Conservation (phyloP, 768 basidiomycete species). For the Mycena maculata region DNA sequence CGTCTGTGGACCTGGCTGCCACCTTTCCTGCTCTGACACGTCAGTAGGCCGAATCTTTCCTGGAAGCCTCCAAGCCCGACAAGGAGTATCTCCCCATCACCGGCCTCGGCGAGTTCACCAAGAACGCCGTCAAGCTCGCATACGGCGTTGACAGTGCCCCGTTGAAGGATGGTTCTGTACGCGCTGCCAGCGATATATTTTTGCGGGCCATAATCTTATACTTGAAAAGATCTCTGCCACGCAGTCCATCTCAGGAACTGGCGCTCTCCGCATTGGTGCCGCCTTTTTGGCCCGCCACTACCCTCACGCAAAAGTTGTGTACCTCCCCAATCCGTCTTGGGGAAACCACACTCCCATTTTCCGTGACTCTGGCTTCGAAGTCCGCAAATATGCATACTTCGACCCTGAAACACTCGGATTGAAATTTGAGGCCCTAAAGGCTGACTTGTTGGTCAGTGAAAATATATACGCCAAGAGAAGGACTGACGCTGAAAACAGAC, state of each 20-base stretch:
- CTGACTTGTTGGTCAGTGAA: conserved; percentile 79
- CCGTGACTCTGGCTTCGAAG: conserved; percentile 94
- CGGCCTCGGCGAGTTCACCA: conserved; percentile 87
- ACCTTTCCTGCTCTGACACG: conserved; percentile 2
- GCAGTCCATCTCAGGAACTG: conserved; percentile 97
- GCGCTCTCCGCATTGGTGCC: conserved; percentile 95
- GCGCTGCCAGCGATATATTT: conserved; percentile 50
- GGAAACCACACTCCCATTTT: conserved; percentile 96
- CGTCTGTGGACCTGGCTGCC: conserved; percentile 10
- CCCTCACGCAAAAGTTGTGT: conserved; percentile 87
- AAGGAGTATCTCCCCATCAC: conserved; percentile 98
- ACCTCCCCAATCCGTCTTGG: conserved; percentile 95
- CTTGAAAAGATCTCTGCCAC: conserved; percentile 77
- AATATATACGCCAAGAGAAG: not conserved
- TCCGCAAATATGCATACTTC: conserved; percentile 93
- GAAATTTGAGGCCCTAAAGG: conserved; percentile 91
- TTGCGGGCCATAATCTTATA: conserved; percentile 27
- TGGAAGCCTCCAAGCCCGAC: conserved; percentile 76
- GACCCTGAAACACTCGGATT: conserved; percentile 92
- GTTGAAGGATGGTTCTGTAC: conserved; percentile 75
- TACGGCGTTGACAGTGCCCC: conserved; percentile 87
- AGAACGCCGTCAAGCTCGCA: conserved; percentile 88
- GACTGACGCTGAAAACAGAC: conserved; percentile 32
- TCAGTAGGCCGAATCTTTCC: conserved; percentile 77
- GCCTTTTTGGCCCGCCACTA: conserved; percentile 93